Percentiles rank a stretch among this genome's conserved stretches.
Evolutionary conservation across 1,139 yeast species (phyloP).

Genomic region (Kodamaea arcana): DNA sequence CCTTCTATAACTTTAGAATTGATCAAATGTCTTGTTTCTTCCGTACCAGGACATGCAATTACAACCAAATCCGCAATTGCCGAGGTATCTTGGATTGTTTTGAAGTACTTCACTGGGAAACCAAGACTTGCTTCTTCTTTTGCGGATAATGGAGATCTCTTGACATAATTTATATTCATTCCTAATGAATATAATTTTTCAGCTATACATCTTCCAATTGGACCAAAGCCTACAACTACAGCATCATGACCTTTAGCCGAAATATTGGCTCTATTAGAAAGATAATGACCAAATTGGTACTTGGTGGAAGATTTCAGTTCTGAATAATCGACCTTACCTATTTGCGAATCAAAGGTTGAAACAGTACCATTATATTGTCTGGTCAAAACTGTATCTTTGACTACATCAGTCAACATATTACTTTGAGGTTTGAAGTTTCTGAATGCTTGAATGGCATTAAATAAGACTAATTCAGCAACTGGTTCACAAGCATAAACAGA

Average conservation of each 20-base stretch:
- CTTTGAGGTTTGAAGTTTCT: conserved; percentile 56
- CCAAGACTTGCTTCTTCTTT: conserved; percentile 36
- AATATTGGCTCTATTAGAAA: conserved; percentile 30
- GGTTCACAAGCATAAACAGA: conserved; percentile 58
- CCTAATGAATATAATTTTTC: conserved; percentile 54
- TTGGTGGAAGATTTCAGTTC: conserved; percentile 21
- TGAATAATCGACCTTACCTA: conserved; percentile 30
- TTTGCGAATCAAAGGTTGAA: conserved; percentile 28
- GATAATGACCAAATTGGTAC: conserved; percentile 45
- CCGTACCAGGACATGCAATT: conserved; percentile 25
- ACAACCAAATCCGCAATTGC: conserved; percentile 21
- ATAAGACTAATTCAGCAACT: conserved; percentile 75
- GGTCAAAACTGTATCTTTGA: conserved; percentile 39
- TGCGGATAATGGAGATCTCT: conserved; percentile 45
- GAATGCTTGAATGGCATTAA: conserved; percentile 56
- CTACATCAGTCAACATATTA: conserved; percentile 24
- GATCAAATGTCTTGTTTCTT: conserved; percentile 19
- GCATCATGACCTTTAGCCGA: conserved; percentile 60
- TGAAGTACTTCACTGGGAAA: conserved; percentile 43
- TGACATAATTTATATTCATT: conserved; percentile 63
- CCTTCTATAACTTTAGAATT: conserved; percentile 10
- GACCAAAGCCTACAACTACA: conserved; percentile 75
- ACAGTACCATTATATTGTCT: conserved; percentile 34
- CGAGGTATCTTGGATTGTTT: conserved; percentile 12
- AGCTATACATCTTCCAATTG: conserved; percentile 68